Evolutionary conservation across 2,329 filamentous ascomycete genomes (phyloP).

Genomic region (Neofusicoccum umdonicola): DNA sequence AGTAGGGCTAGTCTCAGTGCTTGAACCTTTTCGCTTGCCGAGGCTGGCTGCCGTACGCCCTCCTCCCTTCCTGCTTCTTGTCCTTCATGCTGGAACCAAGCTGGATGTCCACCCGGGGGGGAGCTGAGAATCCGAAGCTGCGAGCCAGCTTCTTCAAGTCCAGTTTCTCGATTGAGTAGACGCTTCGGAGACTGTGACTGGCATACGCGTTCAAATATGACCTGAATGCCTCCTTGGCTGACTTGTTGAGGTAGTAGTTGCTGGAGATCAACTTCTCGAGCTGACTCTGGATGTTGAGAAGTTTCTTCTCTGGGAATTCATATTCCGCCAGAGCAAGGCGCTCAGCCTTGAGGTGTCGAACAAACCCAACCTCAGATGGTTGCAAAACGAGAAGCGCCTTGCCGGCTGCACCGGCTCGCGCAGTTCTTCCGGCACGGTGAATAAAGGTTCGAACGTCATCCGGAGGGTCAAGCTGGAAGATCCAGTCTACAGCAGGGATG

Average conservation of each 20-base stretch:
- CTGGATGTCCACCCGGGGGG: conserved; percentile 75
- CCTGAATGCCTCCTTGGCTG: conserved; percentile 31
- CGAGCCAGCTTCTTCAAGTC: conserved; percentile 82
- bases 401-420: conserved; percentile 75
- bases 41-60: conserved; percentile 77
- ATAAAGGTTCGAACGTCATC: conserved; percentile 78
- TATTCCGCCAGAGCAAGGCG: conserved; percentile 88
- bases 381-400: conserved; percentile 91
- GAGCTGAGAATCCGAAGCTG: conserved; percentile 75
- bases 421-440: conserved; percentile 93
- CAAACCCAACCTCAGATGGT: conserved; percentile 87
- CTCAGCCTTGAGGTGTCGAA: conserved; percentile 64
- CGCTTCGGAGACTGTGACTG: conserved; percentile 75
- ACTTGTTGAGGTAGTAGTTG: conserved; percentile 95
- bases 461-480: conserved; percentile 91
- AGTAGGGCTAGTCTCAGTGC: not conserved
- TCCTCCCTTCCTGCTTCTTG: conserved; percentile 62
- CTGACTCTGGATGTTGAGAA: conserved; percentile 71
- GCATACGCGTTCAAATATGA: conserved; percentile 95
- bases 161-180: conserved; percentile 80
- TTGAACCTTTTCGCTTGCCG: conserved; percentile 54
- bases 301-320: conserved; percentile 89
- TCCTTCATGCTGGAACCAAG: conserved; percentile 76
- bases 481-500: conserved; percentile 94
- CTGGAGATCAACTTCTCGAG: conserved; percentile 90